These are phyloP conservation scores for Penicillium polonicum DNA, from an alignment of 2,329 filamentous ascomycete genomes.

Conservation along the genomic window DNA sequence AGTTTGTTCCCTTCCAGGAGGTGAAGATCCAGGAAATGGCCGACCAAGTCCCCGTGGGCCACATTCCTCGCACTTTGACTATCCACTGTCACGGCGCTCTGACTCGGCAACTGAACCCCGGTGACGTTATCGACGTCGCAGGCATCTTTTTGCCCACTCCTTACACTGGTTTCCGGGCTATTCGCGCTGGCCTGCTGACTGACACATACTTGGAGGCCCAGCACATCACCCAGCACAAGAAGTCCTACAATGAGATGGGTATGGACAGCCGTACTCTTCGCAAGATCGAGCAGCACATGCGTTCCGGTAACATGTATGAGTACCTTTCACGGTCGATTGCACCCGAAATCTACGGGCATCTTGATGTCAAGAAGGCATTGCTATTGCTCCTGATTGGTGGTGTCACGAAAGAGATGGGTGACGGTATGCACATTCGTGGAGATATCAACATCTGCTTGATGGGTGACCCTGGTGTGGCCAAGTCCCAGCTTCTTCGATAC, in stretches of 20 bases:
- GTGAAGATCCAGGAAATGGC: slow-evolving; percentile 98
- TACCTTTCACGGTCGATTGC: slow-evolving; percentile 94
- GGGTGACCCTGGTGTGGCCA: slow-evolving; percentile 99
- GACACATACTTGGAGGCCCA: slow-evolving; percentile 97
- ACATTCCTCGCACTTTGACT: slow-evolving; percentile 90
- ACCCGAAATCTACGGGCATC: slow-evolving; percentile 92
- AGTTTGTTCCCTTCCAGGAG: slow-evolving; percentile 96
- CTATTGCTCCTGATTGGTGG: slow-evolving; percentile 94
- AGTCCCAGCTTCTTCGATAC: slow-evolving; percentile 97
- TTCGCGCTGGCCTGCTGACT: slow-evolving; percentile 91
- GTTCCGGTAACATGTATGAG: slow-evolving; percentile 90
- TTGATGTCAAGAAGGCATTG: slow-evolving; percentile 97
- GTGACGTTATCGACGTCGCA: slow-evolving; percentile 89
- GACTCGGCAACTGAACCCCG: slow-evolving; percentile 83
- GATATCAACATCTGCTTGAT: slow-evolving; percentile 99
- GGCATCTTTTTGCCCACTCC: slow-evolving; percentile 96
- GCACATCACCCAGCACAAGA: slow-evolving; percentile 92
- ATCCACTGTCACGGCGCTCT: slow-evolving; percentile 85
- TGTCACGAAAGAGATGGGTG: slow-evolving; percentile 93
- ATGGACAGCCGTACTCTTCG: slow-evolving; percentile 77
- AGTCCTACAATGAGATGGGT: slow-evolving; percentile 89
- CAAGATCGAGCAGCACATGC: slow-evolving; percentile 80
- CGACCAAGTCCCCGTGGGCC: slow-evolving; percentile 97
- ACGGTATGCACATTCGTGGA: slow-evolving; percentile 97
- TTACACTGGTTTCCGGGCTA: slow-evolving; percentile 98